A percentile compares a stretch with the other conserved stretches of the same genome.
These are phyloP conservation scores for Epicoccum sorghinum DNA, from an alignment of 2,329 filamentous ascomycete genomes.

Conservation along the genomic window DNA sequence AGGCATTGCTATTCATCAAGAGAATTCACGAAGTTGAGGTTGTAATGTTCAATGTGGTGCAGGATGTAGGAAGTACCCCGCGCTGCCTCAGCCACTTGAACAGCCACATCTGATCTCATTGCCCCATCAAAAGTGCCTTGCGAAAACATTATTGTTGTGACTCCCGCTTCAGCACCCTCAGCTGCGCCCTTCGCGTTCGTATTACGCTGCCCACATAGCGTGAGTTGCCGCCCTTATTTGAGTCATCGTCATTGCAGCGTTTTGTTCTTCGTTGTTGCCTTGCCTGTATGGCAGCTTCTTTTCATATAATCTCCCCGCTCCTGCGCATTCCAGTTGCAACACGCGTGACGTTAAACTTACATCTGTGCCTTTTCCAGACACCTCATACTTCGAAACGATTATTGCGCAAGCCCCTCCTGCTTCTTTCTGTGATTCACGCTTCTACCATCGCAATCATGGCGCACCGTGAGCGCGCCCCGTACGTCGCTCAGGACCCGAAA, in stretches of 20 bases:
- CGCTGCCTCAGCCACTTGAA: conserved; percentile 12
- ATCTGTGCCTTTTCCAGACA: conserved; percentile 2
- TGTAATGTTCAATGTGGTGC: background rate
- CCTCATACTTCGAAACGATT: background rate
- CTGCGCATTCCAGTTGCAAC: conserved; percentile 1
- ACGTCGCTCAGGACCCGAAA: conserved; percentile 70
- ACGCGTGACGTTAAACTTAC: conserved; percentile 8
- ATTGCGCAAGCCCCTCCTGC: conserved; percentile 1
- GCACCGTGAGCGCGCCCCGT: conserved; percentile 61
- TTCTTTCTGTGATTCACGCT: background rate
- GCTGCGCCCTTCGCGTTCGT: conserved; percentile 14
- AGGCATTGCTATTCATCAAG: no score
- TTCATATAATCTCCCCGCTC: conserved; percentile 24
- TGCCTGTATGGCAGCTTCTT: conserved; percentile 27
- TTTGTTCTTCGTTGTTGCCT: background rate
- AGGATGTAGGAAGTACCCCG: conserved; percentile 2
- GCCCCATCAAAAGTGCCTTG: conserved; percentile 9
- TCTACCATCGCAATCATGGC: conserved; percentile 54
- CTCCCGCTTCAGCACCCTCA: background rate
- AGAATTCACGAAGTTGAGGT: background rate
- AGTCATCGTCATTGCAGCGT: conserved; percentile 14
- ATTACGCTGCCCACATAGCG: conserved; percentile 11
- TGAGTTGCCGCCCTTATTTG: conserved; percentile 26
- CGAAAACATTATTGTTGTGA: conserved; percentile 15
- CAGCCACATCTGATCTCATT: conserved; percentile 20